A percentile compares a stretch with the other conserved stretches of the same genome.
phyloP scores from a whole-genome alignment of 805 yeast genomes.

The Starmerella potacharoeniae region DNA sequence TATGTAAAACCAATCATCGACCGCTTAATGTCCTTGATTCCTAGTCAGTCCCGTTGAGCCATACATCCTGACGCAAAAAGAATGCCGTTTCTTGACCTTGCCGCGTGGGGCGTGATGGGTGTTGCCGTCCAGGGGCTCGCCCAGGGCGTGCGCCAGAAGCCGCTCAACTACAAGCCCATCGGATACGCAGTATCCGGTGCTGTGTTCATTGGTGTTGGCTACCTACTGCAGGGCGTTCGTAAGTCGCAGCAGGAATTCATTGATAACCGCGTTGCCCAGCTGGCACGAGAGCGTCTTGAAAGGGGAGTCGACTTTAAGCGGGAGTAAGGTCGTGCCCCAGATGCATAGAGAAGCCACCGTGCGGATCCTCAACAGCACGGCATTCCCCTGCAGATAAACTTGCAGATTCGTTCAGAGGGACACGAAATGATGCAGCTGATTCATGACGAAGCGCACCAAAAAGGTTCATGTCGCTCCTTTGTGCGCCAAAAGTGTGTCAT shows the following conservation, averaged over 20 bases:
- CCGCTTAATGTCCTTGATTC: background rate
- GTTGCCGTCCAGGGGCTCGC: slow-evolving; percentile 25
- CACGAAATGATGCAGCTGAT: too few species aligned
- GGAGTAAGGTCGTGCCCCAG: slow-evolving; percentile 1
- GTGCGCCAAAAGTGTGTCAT: too few species aligned
- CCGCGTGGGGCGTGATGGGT: slow-evolving; percentile 24
- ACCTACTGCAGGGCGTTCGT: slow-evolving; percentile 25
- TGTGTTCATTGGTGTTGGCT: slow-evolving; percentile 28
- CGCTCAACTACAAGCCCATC: slow-evolving; percentile 28
- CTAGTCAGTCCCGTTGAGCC: background rate
- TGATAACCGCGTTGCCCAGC: slow-evolving; percentile 23
- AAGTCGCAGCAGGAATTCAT: slow-evolving; percentile 25
- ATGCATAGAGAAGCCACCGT: too few species aligned
- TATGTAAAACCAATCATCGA: slow-evolving; percentile 7
- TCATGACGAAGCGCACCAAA: too few species aligned
- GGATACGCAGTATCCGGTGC: slow-evolving; percentile 27
- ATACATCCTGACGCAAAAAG: background rate
- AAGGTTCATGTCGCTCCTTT: too few species aligned
- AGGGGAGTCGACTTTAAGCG: slow-evolving; percentile 26
- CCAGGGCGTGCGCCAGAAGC: slow-evolving; percentile 29
- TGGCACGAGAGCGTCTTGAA: slow-evolving; percentile 23
- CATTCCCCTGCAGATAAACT: too few species aligned
- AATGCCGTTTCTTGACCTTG: slow-evolving; percentile 21
- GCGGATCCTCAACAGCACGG: too few species aligned
- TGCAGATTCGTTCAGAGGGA: too few species aligned